Evolutionary conservation across 176 grass and related monocot genomes (phyloP).

Genomic region (Panicum miliaceum): DNA sequence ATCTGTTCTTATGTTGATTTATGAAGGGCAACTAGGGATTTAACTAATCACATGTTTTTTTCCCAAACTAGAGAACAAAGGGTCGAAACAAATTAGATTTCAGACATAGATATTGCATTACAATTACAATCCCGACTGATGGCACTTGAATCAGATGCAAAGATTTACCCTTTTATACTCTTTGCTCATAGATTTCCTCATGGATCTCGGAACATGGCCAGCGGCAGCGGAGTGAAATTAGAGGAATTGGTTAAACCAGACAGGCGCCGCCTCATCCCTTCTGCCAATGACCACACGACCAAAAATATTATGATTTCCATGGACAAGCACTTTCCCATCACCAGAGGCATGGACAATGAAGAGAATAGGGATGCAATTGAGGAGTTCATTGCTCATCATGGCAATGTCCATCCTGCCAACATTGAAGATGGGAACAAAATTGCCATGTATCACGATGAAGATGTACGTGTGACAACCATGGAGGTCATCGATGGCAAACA

Average conservation of each 20-base stretch:
- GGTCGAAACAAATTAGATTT: too few relatives aligned
- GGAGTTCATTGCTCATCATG: not conserved
- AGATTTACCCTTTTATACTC: not conserved
- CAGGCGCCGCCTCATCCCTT: not conserved
- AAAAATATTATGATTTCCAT: not conserved
- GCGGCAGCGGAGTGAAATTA: not conserved
- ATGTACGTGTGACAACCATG: not conserved
- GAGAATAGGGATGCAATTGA: not conserved
- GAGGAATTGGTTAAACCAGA: not conserved
- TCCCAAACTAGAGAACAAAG: too few relatives aligned
- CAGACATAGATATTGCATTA: too few relatives aligned
- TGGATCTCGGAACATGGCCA: conserved; percentile 4
- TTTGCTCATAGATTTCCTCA: conserved; percentile 4
- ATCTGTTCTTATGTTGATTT: too few relatives aligned
- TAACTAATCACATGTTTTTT: too few relatives aligned
- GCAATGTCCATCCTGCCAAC: not conserved
- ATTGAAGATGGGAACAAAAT: not conserved
- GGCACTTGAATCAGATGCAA: not conserved
- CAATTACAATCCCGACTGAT: too few relatives aligned
- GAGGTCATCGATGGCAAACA: not conserved
- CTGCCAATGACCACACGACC: not conserved
- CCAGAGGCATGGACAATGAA: not conserved
- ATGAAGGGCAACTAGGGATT: too few relatives aligned
- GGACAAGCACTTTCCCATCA: not conserved
- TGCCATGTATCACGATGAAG: not conserved